phyloP scores from a whole-genome alignment of 2,329 filamentous ascomycete species.

The Myriosclerotinia curreyana region DNA sequence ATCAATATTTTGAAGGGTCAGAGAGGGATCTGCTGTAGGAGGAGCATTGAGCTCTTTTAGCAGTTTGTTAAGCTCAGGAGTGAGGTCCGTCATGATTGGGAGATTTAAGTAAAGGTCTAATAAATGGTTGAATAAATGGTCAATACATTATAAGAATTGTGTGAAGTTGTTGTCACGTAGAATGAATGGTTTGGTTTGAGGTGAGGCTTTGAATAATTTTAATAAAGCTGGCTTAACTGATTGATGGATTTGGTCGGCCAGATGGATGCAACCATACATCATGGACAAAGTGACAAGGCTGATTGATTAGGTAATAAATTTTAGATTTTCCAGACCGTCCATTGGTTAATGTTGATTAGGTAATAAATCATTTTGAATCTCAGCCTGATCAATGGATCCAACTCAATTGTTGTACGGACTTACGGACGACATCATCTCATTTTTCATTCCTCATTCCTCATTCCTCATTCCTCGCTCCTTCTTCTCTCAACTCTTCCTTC shows the following conservation, averaged over 20 bases:
- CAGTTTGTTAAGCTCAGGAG: slow-evolving; percentile 64
- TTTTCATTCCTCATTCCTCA: background rate
- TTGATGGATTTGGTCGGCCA: background rate
- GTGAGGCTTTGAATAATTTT: background rate
- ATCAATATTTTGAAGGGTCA: slow-evolving; percentile 58
- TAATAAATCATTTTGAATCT: too few species aligned
- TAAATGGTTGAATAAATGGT: too few species aligned
- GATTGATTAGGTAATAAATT: slow-evolving; percentile 1
- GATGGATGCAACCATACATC: too few species aligned
- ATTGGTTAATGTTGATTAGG: too few species aligned
- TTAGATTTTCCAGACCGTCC: too few species aligned
- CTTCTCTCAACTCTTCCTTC: too few species aligned
- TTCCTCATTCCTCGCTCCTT: too few species aligned
- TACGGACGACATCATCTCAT: background rate
- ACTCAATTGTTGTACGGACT: too few species aligned
- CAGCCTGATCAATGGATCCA: too few species aligned
- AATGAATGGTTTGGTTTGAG: too few species aligned
- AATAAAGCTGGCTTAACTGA: background rate
- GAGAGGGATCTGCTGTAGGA: slow-evolving; percentile 41
- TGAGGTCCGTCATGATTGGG: slow-evolving; percentile 57
- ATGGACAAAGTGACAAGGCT: too few species aligned
- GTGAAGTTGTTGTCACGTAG: background rate
- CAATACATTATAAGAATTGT: background rate
- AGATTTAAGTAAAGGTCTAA: too few species aligned
- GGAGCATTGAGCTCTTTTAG: slow-evolving; percentile 58